Conservation (phyloP, 148 eudicot species). For the Vaccinium myrtillus region DNA sequence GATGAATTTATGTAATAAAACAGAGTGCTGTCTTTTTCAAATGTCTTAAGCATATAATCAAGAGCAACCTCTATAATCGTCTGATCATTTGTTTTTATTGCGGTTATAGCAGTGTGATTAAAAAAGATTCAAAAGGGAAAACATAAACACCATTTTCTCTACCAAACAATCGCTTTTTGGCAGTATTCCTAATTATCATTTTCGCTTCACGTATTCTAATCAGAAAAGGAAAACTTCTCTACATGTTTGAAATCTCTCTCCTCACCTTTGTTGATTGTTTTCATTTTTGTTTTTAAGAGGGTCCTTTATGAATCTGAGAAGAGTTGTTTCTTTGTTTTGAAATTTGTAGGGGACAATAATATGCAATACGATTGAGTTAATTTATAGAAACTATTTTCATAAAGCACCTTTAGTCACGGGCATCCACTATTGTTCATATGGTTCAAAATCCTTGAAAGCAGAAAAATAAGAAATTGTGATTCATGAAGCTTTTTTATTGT, state of each 20-base stretch:
- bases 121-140: neutral
- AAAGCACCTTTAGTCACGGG: neutral
- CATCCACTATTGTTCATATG: neutral
- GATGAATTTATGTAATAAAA: neutral
- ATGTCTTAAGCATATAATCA: neutral
- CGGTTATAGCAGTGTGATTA: neutral
- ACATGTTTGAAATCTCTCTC: neutral
- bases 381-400: neutral
- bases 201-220: neutral
- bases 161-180: neutral
- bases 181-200: neutral
- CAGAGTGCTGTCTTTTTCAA: neutral
- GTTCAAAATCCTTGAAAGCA: neutral
- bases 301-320: conserved; percentile 1
- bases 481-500: neutral
- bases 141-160: neutral
- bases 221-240: neutral
- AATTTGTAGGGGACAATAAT: neutral
- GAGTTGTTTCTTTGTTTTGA: neutral
- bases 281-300: neutral
- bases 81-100: neutral
- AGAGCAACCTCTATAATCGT: neutral
- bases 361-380: neutral
- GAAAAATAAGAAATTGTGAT: neutral
- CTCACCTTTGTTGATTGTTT: neutral